Evolutionary conservation across 2,329 filamentous ascomycete species (phyloP), one percentile per base, ranked within the genome.

Genomic region (Colletotrichum godetiae): DNA sequence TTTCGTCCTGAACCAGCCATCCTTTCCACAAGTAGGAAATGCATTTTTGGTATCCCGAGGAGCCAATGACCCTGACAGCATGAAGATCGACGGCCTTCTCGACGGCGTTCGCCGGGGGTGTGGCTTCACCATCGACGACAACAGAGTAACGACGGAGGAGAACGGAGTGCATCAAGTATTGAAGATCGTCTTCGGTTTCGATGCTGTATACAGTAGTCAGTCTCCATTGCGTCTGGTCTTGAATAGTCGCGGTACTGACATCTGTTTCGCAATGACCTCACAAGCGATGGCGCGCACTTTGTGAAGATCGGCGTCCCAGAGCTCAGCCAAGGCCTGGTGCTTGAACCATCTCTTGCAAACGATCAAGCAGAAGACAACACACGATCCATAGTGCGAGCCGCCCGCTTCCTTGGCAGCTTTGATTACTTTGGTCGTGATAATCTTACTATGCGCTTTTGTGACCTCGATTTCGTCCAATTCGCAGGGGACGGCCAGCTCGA

Each of bases 1-100:
- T 89, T 78, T 98, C 95, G 76, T 98, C 95, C 81, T 99, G 97
- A n/a, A 98, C 92, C 10, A 98, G 87, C 97, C 97, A 99, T 27
- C 97, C 97, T 74, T 92, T 91, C 97, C 97, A 99, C 10, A 99
- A 91, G 80, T 97, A 95, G 75, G 89, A 91, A 78, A 98, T 95
- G 80, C 96, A 98, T 84, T 97, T 98, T 77, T 98, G 97, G 82
- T 98, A 99, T 31, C 97, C 96, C 0, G 94, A 95, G 0, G 94
- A 96, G 2, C 95, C 95, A 75, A 98, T 98, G 60, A 99, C 92
- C 15, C 90, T 88, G 58, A 98, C 87, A 1, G 96, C 95, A 81
- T 99, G 97, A 31, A 98, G 85, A 78, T 99, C 97, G 46, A 98
- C 95, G 0, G 97, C 94, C 79, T 95, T 94, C 82, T 99, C 97